Conservation (phyloP, 768 basidiomycete genomes). For the Amanita rubescens region DNA sequence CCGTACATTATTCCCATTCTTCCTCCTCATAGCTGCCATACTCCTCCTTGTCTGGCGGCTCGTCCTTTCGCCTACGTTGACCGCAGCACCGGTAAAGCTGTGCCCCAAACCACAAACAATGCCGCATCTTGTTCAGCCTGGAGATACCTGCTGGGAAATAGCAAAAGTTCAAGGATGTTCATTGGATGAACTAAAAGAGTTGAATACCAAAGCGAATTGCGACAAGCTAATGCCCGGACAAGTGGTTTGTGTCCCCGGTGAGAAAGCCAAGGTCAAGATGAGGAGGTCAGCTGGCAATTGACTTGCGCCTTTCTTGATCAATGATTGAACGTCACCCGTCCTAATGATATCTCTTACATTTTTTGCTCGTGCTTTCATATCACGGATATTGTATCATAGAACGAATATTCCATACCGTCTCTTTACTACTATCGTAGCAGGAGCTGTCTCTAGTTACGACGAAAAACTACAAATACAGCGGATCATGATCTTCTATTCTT, state of each 20-base stretch:
- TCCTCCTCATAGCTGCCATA: slow-evolving; percentile 57
- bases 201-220: slow-evolving; percentile 49
- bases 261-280: not conserved
- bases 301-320: no score
- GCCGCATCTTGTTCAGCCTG: slow-evolving; percentile 43
- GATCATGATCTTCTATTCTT: slow-evolving; percentile 18
- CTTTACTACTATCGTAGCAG: not conserved
- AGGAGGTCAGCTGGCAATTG: not conserved
- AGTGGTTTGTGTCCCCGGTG: slow-evolving; percentile 49
- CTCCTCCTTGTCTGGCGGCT: slow-evolving; percentile 62
- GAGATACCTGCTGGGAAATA: slow-evolving; percentile 64
- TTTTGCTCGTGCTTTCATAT: not conserved
- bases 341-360: not conserved
- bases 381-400: not conserved
- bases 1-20: slow-evolving; percentile 62
- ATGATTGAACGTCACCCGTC: not conserved
- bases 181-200: slow-evolving; percentile 42
- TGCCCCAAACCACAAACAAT: slow-evolving; percentile 34
- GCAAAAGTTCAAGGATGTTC: slow-evolving; percentile 39
- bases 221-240: slow-evolving; percentile 53
- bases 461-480: not conserved
- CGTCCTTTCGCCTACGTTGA: slow-evolving; percentile 35
- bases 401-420: not conserved
- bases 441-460: not conserved
- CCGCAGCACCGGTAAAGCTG: slow-evolving; percentile 21